Percentiles rank a stretch among this genome's conserved stretches.
These are phyloP conservation scores for Magnolia officinalis DNA, from an alignment of 164 flowering plant genomes.

Conservation along the genomic window DNA sequence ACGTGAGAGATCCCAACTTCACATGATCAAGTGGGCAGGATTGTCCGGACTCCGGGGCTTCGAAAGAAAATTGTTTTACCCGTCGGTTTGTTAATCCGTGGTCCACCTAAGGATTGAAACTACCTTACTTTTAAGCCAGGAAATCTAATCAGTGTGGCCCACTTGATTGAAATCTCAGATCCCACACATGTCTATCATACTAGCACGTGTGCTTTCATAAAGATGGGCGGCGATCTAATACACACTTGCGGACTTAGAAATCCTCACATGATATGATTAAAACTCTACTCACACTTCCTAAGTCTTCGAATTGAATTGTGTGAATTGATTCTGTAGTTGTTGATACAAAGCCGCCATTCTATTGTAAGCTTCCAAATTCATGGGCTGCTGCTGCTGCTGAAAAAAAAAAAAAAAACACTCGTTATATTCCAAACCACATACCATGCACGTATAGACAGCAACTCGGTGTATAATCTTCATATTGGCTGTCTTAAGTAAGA, in stretches of 20 bases:
- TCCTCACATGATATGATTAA: no score
- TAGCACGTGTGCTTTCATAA: no score
- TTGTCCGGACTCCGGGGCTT: not conserved
- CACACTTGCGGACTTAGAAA: no score
- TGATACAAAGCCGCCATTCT: conserved; percentile 67
- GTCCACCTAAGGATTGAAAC: not conserved
- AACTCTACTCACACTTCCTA: not conserved
- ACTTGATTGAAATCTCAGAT: not conserved
- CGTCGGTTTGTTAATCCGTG: not conserved
- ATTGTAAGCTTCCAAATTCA: conserved; percentile 63
- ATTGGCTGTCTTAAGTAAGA: no score
- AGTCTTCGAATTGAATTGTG: not conserved
- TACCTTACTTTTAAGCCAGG: not conserved
- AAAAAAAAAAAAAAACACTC: not conserved
- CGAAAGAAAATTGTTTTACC: not conserved
- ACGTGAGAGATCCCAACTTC: no score
- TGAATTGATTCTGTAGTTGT: conserved; percentile 41
- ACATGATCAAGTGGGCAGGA: no score
- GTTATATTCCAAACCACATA: no score
- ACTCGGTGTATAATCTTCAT: no score
- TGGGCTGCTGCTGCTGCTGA: conserved; percentile 40
- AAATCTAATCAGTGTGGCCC: not conserved
- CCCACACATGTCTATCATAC: not conserved
- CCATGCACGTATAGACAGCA: no score
- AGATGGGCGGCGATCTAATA: not conserved